A percentile compares a stretch with the other conserved stretches of the same genome.
These are phyloP conservation scores for Camelina sativa DNA, from an alignment of 345 rosid genomes.

Conservation along the genomic window DNA sequence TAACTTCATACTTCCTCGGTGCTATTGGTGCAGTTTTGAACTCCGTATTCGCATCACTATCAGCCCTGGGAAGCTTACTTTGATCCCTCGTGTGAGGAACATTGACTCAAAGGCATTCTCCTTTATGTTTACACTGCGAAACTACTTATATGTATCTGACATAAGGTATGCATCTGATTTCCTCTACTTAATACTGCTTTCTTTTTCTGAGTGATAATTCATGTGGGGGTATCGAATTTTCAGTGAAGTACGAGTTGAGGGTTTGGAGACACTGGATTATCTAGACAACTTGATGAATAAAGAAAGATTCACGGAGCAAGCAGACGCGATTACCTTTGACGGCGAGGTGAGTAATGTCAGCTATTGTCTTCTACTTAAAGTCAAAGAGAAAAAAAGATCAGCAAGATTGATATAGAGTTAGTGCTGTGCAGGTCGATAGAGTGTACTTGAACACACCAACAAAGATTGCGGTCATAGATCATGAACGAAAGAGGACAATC, in stretches of 20 bases:
- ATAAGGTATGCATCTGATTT: constrained; percentile 63
- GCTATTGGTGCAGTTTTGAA: constrained; percentile 69
- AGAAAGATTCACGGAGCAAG: constrained; percentile 94
- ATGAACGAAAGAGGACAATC: constrained; percentile 91
- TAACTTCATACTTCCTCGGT: constrained; percentile 23
- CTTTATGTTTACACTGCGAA: constrained; percentile 71
- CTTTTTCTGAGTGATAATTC: background rate
- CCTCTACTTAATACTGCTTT: background rate
- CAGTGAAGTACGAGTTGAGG: constrained; percentile 98
- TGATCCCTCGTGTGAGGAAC: constrained; percentile 95
- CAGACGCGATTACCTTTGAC: constrained; percentile 94
- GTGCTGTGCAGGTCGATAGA: constrained; percentile 62
- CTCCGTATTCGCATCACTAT: constrained; percentile 81
- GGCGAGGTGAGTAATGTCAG: constrained; percentile 64
- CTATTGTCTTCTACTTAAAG: background rate
- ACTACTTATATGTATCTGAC: constrained; percentile 87
- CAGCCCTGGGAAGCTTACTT: constrained; percentile 75
- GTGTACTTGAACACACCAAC: constrained; percentile 89
- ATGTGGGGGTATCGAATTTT: constrained; percentile 45
- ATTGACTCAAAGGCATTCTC: constrained; percentile 81
- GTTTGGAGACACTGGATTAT: constrained; percentile 97
- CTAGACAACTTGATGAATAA: constrained; percentile 68
- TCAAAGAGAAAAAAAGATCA: background rate
- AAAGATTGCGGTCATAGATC: constrained; percentile 94
- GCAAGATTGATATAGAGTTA: constrained; percentile 8